Evolutionary conservation across 306 rosid genomes (phyloP).

Genomic region (Cucumis hystrix): DNA sequence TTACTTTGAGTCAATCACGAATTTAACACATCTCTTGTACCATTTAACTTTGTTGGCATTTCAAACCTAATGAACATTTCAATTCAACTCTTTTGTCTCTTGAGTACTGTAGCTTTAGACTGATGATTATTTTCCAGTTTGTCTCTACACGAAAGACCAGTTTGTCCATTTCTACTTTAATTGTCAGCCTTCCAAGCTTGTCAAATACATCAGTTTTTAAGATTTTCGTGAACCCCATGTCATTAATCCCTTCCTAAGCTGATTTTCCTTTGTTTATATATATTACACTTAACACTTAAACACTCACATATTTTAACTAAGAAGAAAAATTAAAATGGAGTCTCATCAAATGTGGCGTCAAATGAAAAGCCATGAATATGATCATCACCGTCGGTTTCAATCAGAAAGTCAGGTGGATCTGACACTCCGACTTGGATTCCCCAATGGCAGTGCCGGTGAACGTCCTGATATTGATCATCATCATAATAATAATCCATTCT

Average conservation of each 20-base stretch:
- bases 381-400: background rate
- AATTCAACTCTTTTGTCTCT: background rate
- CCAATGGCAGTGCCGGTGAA: background rate
- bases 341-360: background rate
- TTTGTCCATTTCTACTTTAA: background rate
- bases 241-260: background rate
- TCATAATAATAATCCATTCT: background rate
- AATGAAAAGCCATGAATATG: background rate
- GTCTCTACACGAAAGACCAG: background rate
- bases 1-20: too few species aligned
- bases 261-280: background rate
- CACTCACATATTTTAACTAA: background rate
- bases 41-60: too few species aligned
- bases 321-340: background rate
- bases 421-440: background rate
- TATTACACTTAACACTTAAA: background rate
- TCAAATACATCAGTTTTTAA: background rate
- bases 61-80: background rate
- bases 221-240: background rate
- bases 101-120: background rate
- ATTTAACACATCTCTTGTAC: too few species aligned
- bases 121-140: background rate
- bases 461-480: background rate
- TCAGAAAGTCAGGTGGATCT: background rate
- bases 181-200: constrained; percentile 2